phyloP scores from a whole-genome alignment of 2,329 filamentous ascomycete genomes.

The Calonectria leucothoes region DNA sequence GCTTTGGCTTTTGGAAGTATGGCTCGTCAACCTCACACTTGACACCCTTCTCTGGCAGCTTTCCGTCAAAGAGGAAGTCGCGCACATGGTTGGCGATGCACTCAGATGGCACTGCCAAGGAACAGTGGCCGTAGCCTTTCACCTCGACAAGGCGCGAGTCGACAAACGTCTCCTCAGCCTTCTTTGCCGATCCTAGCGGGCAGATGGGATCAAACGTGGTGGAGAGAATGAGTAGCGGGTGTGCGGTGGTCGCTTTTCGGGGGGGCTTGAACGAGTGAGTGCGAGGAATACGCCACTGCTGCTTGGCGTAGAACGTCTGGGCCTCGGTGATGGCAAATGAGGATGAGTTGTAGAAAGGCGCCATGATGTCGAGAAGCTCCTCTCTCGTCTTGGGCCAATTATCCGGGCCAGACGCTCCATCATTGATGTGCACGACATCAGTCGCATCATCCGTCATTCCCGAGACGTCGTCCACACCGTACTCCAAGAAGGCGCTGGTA shows the following conservation, averaged over 20 bases:
- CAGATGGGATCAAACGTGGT: conserved; percentile 63
- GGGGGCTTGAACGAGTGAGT: conserved; percentile 44
- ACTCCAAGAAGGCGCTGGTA: conserved; percentile 51
- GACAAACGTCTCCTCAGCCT: conserved; percentile 49
- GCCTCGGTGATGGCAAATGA: conserved; percentile 43
- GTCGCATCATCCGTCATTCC: conserved; percentile 38
- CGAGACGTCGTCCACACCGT: conserved; percentile 37
- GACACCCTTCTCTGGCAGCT: conserved; percentile 48
- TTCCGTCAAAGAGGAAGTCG: conserved; percentile 52
- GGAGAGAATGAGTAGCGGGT: conserved; percentile 47
- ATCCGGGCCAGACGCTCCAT: conserved; percentile 35
- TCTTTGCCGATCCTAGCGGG: conserved; percentile 51
- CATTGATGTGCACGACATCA: conserved; percentile 43
- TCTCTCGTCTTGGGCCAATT: conserved; percentile 48
- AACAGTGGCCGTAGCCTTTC: conserved; percentile 57
- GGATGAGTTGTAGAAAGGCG: conserved; percentile 46
- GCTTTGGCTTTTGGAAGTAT: conserved; percentile 50
- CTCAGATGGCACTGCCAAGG: conserved; percentile 49
- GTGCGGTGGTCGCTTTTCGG: conserved; percentile 45
- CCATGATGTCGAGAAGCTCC: conserved; percentile 48
- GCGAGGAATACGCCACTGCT: conserved; percentile 44
- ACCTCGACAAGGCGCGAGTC: conserved; percentile 54
- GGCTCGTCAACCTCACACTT: conserved; percentile 52
- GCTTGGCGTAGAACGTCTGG: conserved; percentile 33
- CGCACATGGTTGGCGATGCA: conserved; percentile 52